These are phyloP conservation scores for Wickerhamomyces hampshirensis DNA, from an alignment of 805 yeast species.

Conservation along the genomic window DNA sequence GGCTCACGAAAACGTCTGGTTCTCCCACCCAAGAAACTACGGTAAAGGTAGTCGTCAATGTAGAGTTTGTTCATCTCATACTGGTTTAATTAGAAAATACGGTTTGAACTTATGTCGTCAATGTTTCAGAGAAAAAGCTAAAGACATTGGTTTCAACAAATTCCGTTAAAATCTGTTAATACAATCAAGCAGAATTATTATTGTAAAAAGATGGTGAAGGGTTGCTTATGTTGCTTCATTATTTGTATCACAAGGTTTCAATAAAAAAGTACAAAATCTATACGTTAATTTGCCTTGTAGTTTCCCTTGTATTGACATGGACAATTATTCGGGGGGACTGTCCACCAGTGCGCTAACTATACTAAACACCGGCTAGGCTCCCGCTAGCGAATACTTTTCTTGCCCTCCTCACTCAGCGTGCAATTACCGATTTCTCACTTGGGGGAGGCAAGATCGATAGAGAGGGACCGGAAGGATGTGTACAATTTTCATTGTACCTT, in stretches of 20 bases:
- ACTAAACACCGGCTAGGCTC: too few relatives aligned
- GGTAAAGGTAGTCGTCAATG: conserved; percentile 99
- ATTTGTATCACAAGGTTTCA: conserved; percentile 17
- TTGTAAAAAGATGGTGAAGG: conserved; percentile 2
- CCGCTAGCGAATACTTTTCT: too few relatives aligned
- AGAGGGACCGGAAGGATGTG: too few relatives aligned
- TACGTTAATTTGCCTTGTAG: neutral
- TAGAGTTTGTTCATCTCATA: conserved; percentile 98
- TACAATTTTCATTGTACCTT: too few relatives aligned
- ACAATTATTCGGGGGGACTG: too few relatives aligned
- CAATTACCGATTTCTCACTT: neutral
- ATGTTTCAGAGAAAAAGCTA: conserved; percentile 99
- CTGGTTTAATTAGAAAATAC: conserved; percentile 99
- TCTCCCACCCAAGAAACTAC: conserved; percentile 99
- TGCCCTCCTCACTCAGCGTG: neutral
- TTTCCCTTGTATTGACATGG: too few relatives aligned
- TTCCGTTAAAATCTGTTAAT: conserved; percentile 72
- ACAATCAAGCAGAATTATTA: neutral
- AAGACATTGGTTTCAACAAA: conserved; percentile 98
- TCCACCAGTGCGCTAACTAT: too few relatives aligned
- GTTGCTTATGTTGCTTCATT: conserved; percentile 12
- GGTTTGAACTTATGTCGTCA: conserved; percentile 99
- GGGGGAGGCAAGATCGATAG: too few relatives aligned
- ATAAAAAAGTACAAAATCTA: conserved; percentile 1
- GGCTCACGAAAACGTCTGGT: conserved; percentile 99